phyloP scores from a whole-genome alignment of 2,329 filamentous ascomycete species.

The Dothideomycetes sp. region DNA sequence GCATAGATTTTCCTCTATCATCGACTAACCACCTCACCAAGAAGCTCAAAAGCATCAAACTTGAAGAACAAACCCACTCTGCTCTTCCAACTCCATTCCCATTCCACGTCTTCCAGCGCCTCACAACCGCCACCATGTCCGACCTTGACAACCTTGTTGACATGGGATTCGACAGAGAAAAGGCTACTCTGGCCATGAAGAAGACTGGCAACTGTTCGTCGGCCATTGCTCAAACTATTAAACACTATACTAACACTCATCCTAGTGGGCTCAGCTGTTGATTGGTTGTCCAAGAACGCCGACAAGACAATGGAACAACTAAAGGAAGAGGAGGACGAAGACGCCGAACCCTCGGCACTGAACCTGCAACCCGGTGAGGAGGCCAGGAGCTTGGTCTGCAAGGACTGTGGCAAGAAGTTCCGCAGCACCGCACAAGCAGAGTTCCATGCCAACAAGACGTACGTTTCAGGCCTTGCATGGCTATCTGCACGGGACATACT shows the following conservation, averaged over 20 bases:
- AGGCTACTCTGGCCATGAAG: constrained; percentile 75
- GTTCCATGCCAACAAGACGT: constrained; percentile 85
- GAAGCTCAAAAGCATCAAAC: neutral
- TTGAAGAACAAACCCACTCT: neutral
- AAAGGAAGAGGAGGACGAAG: constrained; percentile 42
- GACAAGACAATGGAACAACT: constrained; percentile 81
- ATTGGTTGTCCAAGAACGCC: constrained; percentile 90
- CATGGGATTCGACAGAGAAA: constrained; percentile 73
- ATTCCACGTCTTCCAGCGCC: neutral
- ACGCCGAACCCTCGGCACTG: constrained; percentile 40
- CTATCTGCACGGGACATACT: neutral
- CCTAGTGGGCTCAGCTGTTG: constrained; percentile 77
- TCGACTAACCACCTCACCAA: no score
- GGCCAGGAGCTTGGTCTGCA: constrained; percentile 79
- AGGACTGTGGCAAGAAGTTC: constrained; percentile 90
- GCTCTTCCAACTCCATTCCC: neutral
- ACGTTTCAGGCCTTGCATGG: constrained; percentile 26
- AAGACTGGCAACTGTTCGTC: constrained; percentile 67
- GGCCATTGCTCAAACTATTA: constrained; percentile 2
- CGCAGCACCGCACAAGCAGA: constrained; percentile 71
- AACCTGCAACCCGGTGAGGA: constrained; percentile 61
- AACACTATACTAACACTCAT: constrained; percentile 1
- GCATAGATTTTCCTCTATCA: no score
- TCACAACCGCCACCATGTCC: constrained; percentile 29
- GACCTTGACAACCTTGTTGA: constrained; percentile 54